Percentiles rank a stretch among this genome's conserved stretches.
Evolutionary conservation across 2,329 filamentous ascomycete genomes (phyloP).

Genomic region (Dactylellina leptospora): DNA sequence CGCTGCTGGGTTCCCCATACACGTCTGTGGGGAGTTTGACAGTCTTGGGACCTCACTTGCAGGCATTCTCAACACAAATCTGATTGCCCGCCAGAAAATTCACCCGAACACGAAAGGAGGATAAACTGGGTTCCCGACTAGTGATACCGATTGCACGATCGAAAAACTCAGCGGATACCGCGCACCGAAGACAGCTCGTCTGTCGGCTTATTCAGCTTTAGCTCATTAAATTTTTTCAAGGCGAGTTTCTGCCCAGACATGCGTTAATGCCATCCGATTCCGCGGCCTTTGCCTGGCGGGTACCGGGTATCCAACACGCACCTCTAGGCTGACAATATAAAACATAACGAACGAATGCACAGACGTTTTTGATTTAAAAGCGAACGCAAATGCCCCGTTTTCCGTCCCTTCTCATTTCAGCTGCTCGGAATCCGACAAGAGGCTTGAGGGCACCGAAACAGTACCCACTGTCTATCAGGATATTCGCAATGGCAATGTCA

Average conservation of each 20-base stretch:
- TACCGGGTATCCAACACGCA: not conserved
- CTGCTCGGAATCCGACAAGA: slow-evolving; percentile 41
- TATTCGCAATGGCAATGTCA: slow-evolving; percentile 51
- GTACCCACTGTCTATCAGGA: slow-evolving; percentile 47
- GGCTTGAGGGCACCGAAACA: slow-evolving; percentile 50
- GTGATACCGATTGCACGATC: slow-evolving; percentile 2
- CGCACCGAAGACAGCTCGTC: too few species aligned
- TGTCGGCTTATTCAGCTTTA: too few species aligned
- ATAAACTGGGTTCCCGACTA: slow-evolving; percentile 5
- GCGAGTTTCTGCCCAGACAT: too few species aligned
- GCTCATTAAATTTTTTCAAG: too few species aligned
- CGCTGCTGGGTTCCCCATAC: slow-evolving; percentile 39
- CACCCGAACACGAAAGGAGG: slow-evolving; percentile 51
- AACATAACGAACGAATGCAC: slow-evolving; percentile 46
- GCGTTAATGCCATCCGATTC: not conserved
- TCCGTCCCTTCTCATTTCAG: slow-evolving; percentile 52
- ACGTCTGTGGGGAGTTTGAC: too few species aligned
- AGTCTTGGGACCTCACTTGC: slow-evolving; percentile 1
- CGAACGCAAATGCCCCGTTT: slow-evolving; percentile 50
- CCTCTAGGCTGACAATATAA: slow-evolving; percentile 48
- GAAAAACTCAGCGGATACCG: too few species aligned
- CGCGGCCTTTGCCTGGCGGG: not conserved
- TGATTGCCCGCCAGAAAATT: slow-evolving; percentile 24
- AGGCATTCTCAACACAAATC: slow-evolving; percentile 17
- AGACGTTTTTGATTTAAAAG: slow-evolving; percentile 46